These are phyloP conservation scores for Punica granatum DNA, from an alignment of 345 rosid genomes.

Conservation along the genomic window DNA sequence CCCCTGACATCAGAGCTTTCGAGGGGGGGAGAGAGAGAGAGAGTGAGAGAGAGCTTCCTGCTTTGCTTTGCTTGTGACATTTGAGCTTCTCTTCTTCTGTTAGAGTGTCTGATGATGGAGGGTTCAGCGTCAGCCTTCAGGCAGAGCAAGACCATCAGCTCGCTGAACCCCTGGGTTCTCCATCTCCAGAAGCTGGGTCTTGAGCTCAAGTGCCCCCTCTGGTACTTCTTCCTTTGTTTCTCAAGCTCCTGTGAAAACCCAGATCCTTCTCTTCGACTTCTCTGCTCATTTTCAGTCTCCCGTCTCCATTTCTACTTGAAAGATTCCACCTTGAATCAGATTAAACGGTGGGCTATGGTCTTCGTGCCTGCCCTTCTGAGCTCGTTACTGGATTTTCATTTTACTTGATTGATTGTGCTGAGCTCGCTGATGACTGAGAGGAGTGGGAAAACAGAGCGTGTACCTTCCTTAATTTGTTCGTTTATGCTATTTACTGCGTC, in stretches of 20 bases:
- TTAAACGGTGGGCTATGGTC: neutral
- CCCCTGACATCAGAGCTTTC: too few species aligned
- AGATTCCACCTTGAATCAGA: neutral
- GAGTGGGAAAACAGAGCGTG: neutral
- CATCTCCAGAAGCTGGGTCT: slow-evolving; percentile 74
- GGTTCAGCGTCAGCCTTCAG: slow-evolving; percentile 12
- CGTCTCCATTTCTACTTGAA: neutral
- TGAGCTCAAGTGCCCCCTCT: slow-evolving; percentile 84
- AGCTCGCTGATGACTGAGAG: neutral
- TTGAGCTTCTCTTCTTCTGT: too few species aligned
- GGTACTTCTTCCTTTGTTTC: slow-evolving; percentile 33
- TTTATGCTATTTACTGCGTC: neutral
- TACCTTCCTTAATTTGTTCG: neutral
- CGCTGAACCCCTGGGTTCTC: slow-evolving; percentile 62
- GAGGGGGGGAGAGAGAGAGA: too few species aligned
- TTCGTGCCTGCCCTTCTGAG: neutral
- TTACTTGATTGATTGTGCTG: neutral
- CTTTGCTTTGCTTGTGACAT: too few species aligned
- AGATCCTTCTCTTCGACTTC: neutral
- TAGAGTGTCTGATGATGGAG: slow-evolving; percentile 27
- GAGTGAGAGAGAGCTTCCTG: too few species aligned
- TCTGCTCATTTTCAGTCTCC: neutral
- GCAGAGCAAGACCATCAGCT: slow-evolving; percentile 12
- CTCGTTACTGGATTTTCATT: neutral
- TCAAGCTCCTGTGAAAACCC: neutral